phyloP scores from a whole-genome alignment of 1,139 yeast genomes.

The Saccharomycopsis hybrid region DNA sequence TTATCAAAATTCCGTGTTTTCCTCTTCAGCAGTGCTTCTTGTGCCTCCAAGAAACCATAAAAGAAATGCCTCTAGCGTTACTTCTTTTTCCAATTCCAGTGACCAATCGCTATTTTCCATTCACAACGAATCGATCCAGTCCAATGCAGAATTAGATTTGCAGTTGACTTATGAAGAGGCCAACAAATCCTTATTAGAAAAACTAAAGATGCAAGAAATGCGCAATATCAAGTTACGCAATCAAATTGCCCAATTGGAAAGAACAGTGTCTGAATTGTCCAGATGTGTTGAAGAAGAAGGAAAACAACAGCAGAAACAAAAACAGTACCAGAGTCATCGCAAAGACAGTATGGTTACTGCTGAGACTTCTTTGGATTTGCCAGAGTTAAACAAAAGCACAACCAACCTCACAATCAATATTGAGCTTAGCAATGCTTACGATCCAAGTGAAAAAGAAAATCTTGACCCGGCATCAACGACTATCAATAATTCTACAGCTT shows the following conservation, averaged over 20 bases:
- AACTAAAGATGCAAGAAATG: constrained; percentile 14
- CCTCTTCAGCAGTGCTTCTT: not conserved
- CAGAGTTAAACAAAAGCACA: not conserved
- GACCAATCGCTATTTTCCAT: constrained; percentile 5
- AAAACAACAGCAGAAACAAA: no score
- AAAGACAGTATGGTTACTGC: no score
- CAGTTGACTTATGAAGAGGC: constrained; percentile 16
- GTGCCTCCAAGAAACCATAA: constrained; percentile 5
- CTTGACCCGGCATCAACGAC: not conserved
- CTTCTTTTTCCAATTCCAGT: not conserved
- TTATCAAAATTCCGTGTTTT: not conserved
- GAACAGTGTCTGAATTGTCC: not conserved
- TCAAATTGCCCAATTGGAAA: not conserved
- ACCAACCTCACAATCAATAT: not conserved
- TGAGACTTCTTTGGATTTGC: no score
- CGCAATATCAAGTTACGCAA: constrained; percentile 8
- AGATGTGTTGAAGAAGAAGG: not conserved
- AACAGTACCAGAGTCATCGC: no score
- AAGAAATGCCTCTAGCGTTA: not conserved
- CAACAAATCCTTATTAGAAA: constrained; percentile 14
- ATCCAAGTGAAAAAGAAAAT: not conserved
- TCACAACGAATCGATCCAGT: not conserved
- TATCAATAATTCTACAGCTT: no score
- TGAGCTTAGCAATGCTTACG: not conserved
- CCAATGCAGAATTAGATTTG: constrained; percentile 5